Evolutionary conservation across 2,329 filamentous ascomycete species (phyloP), one percentile per base, ranked within the genome.

Genomic region (Claviceps humidiphila): DNA sequence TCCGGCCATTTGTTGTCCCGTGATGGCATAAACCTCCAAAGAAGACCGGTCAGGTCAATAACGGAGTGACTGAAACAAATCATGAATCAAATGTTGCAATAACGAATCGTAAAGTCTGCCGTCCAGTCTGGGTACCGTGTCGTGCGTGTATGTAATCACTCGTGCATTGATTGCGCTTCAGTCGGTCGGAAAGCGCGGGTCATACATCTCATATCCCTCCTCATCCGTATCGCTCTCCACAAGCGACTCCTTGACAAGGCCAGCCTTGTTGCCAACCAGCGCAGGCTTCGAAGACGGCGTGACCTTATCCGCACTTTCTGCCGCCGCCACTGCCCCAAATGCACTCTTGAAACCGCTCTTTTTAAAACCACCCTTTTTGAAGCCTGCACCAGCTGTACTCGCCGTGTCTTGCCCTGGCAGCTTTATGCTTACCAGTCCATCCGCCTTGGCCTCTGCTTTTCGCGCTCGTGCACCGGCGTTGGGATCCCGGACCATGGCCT

Each of bases 301-400:
- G 30, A 24, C 9, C 17, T 55, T 41, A 1, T 51, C 47, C 4
- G 41, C 41, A 34, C 26, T 55, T 61, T 52, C 52, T 66, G 74
- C 74, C 1, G 74, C 74, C 1, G 74, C 74, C 2, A 74, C 74
- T 1, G 78, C 70, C 4, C 77, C 76, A 70, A 89, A 87, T 1
- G 85, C 85, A 60, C 82, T 85, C 68, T 88, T 90, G 66, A 90
- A 90, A 0, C 87, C 87, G 1, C 84, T 83, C 63, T 91, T 93
- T 69, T 90, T 89, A 63, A 89, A 89, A 0, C 81, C 82, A 1
- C 78, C 78, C 61, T 82, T 85, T 61, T 82, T 86, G 59, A 84
- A 81, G 0, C 80, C 77, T 0, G 70, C 69, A 41, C 64, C 60
- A 0, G 64, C 58, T n/a, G 60, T 55, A 16, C 45, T 43, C n/a